Conservation (phyloP, 352 stramenopile genomes). For the Phytophthora lateralis region DNA sequence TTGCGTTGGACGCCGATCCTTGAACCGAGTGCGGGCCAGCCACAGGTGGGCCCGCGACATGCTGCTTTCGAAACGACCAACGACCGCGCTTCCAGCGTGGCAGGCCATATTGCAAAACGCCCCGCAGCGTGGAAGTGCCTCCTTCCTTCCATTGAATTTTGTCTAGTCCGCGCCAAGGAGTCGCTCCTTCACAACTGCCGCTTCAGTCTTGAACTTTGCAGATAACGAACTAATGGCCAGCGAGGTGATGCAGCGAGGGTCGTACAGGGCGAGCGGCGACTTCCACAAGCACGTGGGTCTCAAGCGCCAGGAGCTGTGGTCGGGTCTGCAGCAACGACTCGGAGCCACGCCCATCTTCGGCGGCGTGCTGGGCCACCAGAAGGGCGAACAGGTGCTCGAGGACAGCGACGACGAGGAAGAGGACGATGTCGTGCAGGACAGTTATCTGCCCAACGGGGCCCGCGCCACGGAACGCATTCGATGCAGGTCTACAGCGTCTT, state of each 20-base stretch:
- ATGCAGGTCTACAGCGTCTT: constrained; percentile 30
- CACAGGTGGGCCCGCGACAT: constrained; percentile 24
- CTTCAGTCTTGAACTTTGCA: not conserved
- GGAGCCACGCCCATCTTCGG: constrained; percentile 25
- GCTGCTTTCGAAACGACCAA: constrained; percentile 13
- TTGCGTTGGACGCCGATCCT: constrained; percentile 21
- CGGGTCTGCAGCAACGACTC: constrained; percentile 30
- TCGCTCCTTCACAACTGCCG: constrained; percentile 12
- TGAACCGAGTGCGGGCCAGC: constrained; percentile 12
- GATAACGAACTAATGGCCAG: constrained; percentile 13
- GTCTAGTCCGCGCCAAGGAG: constrained; percentile 27
- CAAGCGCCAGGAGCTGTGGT: constrained; percentile 38
- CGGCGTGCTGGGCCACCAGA: constrained; percentile 21
- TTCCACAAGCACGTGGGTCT: constrained; percentile 21
- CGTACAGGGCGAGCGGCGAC: constrained; percentile 12
- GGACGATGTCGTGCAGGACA: constrained; percentile 29
- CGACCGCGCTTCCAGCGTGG: constrained; percentile 3
- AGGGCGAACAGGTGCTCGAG: constrained; percentile 16
- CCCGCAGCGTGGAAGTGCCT: not conserved
- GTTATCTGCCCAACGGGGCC: constrained; percentile 24
- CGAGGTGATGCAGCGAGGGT: constrained; percentile 27
- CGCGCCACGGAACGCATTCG: constrained; percentile 23
- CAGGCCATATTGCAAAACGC: constrained; percentile 2
- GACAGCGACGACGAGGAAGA: constrained; percentile 29
- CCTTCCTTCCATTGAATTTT: not conserved